Conservation (phyloP, 2,329 filamentous ascomycete genomes). For the Monosporascus sp. region DNA sequence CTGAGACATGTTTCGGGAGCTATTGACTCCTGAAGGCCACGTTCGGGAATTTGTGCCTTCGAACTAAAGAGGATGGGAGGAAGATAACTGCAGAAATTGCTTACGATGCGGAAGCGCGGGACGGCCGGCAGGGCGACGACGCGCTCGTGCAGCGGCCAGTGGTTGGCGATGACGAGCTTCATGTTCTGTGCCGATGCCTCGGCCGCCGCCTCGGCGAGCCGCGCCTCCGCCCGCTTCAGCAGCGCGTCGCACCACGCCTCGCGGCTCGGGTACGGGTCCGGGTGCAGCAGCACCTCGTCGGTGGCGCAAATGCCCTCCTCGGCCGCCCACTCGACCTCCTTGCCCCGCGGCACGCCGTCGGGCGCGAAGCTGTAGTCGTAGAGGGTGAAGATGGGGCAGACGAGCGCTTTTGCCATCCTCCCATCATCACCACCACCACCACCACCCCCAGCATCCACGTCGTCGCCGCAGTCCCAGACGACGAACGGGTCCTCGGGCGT, state of each 20-base stretch:
- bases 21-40: no score
- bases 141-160: constrained; percentile 34
- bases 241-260: constrained; percentile 31
- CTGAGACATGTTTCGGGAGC: no score
- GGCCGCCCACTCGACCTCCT: constrained; percentile 36
- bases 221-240: constrained; percentile 20
- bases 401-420: constrained; percentile 27
- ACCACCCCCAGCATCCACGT: constrained; percentile 21
- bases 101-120: constrained; percentile 32
- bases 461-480: constrained; percentile 47
- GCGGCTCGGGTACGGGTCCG: constrained; percentile 28
- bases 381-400: constrained; percentile 53
- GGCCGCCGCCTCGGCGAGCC: constrained; percentile 21
- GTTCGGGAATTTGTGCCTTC: no score
- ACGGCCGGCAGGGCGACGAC: constrained; percentile 29
- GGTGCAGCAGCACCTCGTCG: constrained; percentile 33
- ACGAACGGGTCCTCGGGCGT: constrained; percentile 53
- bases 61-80: no score
- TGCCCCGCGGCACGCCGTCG: constrained; percentile 39
- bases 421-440: no score
- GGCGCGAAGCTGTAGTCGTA: constrained; percentile 58
- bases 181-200: constrained; percentile 3
- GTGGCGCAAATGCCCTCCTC: constrained; percentile 31
- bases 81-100: no score
- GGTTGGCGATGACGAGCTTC: constrained; percentile 30